Evolutionary conservation across 441 rosid species (phyloP).

Genomic region (Croton setiger): DNA sequence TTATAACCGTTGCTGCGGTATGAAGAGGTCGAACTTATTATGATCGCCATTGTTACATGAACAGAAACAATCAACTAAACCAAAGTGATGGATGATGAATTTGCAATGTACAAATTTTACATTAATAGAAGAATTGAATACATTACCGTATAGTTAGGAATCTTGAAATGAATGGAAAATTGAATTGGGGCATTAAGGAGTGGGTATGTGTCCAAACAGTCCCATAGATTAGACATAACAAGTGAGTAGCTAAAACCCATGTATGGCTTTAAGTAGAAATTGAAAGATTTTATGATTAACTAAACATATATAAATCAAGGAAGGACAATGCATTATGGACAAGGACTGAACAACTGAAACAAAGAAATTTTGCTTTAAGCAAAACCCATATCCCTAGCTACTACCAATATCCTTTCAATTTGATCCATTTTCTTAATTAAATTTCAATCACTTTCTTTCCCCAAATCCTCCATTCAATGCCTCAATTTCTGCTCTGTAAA

Average conservation of each 20-base stretch:
- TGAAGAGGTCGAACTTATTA: too few species aligned
- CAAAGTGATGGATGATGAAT: too few species aligned
- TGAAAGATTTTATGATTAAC: conserved; percentile 6
- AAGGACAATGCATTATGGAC: conserved; percentile 24
- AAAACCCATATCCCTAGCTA: conserved; percentile 12
- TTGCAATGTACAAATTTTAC: background rate
- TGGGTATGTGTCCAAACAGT: conserved; percentile 6
- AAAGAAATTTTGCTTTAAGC: conserved; percentile 11
- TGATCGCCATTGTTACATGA: too few species aligned
- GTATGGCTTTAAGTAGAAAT: conserved; percentile 21
- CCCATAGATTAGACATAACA: conserved; percentile 13
- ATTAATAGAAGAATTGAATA: background rate
- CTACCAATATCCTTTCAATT: conserved; percentile 15
- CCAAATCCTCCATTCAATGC: conserved; percentile 20
- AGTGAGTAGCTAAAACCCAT: conserved; percentile 10
- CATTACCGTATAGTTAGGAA: background rate
- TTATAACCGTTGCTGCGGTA: too few species aligned
- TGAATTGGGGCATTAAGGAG: conserved; percentile 1
- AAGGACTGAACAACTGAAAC: conserved; percentile 17
- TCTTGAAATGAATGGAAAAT: conserved; percentile 3
- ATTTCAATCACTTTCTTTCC: conserved; percentile 3
- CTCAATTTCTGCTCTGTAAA: conserved; percentile 10
- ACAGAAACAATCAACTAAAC: too few species aligned
- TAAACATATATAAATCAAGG: background rate
- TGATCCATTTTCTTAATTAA: background rate